These are phyloP conservation scores for Populus davidiana DNA, from an alignment of 345 rosid genomes.

Conservation along the genomic window DNA sequence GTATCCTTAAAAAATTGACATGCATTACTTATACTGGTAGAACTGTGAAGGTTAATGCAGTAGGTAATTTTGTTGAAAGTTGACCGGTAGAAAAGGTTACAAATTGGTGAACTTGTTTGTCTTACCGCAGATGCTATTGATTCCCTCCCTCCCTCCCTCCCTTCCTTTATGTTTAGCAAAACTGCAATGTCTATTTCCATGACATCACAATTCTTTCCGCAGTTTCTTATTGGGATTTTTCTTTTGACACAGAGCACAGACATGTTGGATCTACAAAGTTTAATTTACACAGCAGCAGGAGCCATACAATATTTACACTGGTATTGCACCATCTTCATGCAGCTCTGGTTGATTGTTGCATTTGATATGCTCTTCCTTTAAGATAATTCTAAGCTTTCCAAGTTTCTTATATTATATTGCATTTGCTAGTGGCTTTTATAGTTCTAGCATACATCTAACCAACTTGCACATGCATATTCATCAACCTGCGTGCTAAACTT, in stretches of 20 bases:
- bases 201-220: background rate
- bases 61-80: background rate
- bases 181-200: background rate
- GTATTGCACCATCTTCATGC: constrained; percentile 41
- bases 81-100: too few relatives aligned
- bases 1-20: background rate
- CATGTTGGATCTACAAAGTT: constrained; percentile 98
- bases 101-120: background rate
- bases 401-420: background rate
- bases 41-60: background rate
- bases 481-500: background rate
- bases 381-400: background rate
- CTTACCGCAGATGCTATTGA: background rate
- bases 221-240: background rate
- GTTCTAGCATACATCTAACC: background rate
- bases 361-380: constrained; percentile 6
- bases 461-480: background rate
- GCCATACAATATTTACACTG: constrained; percentile 99
- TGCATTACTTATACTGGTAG: background rate
- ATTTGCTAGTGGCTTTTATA: background rate
- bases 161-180: background rate
- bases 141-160: background rate
- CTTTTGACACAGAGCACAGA: constrained; percentile 75
- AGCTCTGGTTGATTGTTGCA: constrained; percentile 11
- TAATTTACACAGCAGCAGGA: constrained; percentile 96